phyloP scores from a whole-genome alignment of 2,329 filamentous ascomycete genomes.

The Ilyonectria robusta region DNA sequence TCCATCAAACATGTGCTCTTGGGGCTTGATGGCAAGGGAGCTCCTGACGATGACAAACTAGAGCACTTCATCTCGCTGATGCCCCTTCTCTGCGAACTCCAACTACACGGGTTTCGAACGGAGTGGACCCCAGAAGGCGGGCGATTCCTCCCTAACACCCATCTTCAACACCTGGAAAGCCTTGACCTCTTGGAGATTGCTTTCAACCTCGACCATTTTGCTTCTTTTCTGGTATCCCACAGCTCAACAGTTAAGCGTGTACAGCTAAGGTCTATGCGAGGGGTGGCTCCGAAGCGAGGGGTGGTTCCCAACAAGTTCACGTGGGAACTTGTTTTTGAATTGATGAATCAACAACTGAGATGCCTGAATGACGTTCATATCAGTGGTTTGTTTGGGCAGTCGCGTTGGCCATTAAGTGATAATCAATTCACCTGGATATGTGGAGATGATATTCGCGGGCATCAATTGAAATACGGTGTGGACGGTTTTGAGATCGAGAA shows the following conservation, averaged over 20 bases:
- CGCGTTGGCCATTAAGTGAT: slow-evolving; percentile 17
- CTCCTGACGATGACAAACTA: slow-evolving; percentile 31
- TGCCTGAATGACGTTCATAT: slow-evolving; percentile 27
- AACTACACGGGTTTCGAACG: slow-evolving; percentile 19
- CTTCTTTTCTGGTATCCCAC: slow-evolving; percentile 33
- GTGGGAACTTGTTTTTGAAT: slow-evolving; percentile 38
- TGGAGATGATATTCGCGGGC: neutral
- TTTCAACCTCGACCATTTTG: slow-evolving; percentile 36
- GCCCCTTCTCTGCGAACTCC: slow-evolving; percentile 38
- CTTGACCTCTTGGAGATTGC: slow-evolving; percentile 31
- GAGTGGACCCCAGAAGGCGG: slow-evolving; percentile 19
- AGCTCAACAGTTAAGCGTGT: slow-evolving; percentile 33
- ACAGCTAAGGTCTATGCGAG: slow-evolving; percentile 26
- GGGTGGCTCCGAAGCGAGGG: slow-evolving; percentile 29
- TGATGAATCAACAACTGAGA: slow-evolving; percentile 28
- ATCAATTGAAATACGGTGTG: slow-evolving; percentile 1
- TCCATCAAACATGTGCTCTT: slow-evolving; percentile 33
- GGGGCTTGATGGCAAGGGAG: slow-evolving; percentile 18
- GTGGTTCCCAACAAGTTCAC: slow-evolving; percentile 27
- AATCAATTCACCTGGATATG: neutral
- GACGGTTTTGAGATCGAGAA: slow-evolving; percentile 30
- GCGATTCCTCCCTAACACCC: slow-evolving; percentile 37
- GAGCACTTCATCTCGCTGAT: slow-evolving; percentile 40
- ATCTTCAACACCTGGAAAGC: slow-evolving; percentile 38
- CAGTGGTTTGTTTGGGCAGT: slow-evolving; percentile 29